Conservation (phyloP, 805 yeast genomes). For the Wickerhamiella vanderwaltii region DNA sequence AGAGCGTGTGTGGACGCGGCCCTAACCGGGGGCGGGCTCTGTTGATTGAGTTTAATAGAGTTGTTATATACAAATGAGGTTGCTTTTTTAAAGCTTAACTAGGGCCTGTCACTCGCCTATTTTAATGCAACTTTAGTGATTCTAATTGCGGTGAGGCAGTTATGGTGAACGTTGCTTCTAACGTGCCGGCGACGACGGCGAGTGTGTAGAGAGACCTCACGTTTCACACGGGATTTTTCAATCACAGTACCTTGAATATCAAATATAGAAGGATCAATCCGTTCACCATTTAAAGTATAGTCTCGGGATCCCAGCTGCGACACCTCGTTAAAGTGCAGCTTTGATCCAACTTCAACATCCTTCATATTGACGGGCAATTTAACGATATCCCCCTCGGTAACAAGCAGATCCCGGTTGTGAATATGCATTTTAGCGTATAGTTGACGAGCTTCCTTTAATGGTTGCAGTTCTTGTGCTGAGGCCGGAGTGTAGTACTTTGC, state of each 20-base stretch:
- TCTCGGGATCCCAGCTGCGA: slow-evolving; percentile 76
- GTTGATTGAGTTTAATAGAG: no score
- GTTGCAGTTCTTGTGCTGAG: slow-evolving; percentile 34
- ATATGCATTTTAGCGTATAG: slow-evolving; percentile 74
- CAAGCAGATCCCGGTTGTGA: slow-evolving; percentile 74
- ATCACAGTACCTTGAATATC: slow-evolving; percentile 62
- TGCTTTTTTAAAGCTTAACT: no score
- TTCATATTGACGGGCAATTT: slow-evolving; percentile 67
- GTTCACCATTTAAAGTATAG: slow-evolving; percentile 48
- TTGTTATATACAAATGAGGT: no score
- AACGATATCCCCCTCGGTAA: slow-evolving; percentile 81
- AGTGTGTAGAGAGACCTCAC: slow-evolving; percentile 51
- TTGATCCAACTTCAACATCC: slow-evolving; percentile 72
- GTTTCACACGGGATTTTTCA: slow-evolving; percentile 74
- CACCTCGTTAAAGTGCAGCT: slow-evolving; percentile 59
- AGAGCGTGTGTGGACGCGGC: no score
- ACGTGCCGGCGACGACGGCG: slow-evolving; percentile 71
- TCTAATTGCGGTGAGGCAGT: slow-evolving; percentile 63
- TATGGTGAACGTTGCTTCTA: slow-evolving; percentile 53
- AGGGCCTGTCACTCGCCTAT: no score
- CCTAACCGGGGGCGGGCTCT: no score
- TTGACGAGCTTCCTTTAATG: slow-evolving; percentile 52
- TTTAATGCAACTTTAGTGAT: no score
- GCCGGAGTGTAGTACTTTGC: slow-evolving; percentile 22
- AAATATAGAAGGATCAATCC: slow-evolving; percentile 41